phyloP scores from a whole-genome alignment of 768 basidiomycete species.

The Boletus pseudo-olivaceus region DNA sequence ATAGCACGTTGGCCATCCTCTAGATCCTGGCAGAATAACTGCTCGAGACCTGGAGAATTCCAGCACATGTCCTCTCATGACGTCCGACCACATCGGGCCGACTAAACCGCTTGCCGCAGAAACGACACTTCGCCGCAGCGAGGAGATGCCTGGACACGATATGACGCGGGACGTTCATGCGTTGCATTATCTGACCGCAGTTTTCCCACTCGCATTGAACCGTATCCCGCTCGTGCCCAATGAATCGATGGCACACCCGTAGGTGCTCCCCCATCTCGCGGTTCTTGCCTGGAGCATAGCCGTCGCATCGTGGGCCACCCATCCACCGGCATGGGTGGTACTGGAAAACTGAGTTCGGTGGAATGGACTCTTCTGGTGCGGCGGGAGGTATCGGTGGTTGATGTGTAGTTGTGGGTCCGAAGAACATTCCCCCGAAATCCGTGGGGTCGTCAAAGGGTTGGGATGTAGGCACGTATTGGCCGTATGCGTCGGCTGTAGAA shows the following conservation, averaged over 20 bases:
- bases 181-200: conserved; percentile 23
- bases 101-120: conserved; percentile 22
- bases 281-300: conserved; percentile 25
- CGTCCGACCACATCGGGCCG: conserved; percentile 27
- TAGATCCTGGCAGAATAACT: neutral
- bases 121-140: conserved; percentile 22
- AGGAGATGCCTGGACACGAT: conserved; percentile 28
- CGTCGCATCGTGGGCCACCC: conserved; percentile 20
- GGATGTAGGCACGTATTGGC: neutral
- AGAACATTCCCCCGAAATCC: neutral
- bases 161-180: conserved; percentile 30
- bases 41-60: neutral
- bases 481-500: neutral
- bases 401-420: neutral
- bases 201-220: conserved; percentile 25
- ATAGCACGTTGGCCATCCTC: neutral
- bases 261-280: conserved; percentile 31
- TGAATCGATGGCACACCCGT: conserved; percentile 16
- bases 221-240: conserved; percentile 26
- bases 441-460: neutral
- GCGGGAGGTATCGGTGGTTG: conserved; percentile 18
- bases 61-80: conserved; percentile 24
- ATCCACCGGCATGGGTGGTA: conserved; percentile 23
- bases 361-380: conserved; percentile 1
- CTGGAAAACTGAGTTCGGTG: conserved; percentile 1